These are phyloP conservation scores for Collariella sp. DNA, from an alignment of 495 filamentous ascomycete species.

Conservation along the genomic window DNA sequence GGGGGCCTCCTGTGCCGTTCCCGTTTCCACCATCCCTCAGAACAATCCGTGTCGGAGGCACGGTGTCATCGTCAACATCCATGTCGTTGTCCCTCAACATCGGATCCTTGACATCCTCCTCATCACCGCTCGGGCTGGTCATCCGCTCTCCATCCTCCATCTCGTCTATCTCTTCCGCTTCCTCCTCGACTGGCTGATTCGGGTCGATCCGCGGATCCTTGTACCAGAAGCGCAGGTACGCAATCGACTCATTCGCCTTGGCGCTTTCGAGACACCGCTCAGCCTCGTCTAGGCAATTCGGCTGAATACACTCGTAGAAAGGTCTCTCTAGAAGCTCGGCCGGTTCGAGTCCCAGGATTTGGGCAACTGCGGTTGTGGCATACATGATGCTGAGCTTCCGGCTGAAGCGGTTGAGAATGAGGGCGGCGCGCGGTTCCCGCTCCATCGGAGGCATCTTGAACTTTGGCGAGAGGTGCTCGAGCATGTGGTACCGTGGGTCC, in stretches of 20 bases:
- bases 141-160: slow-evolving; percentile 23
- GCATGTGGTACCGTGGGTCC: slow-evolving; percentile 87
- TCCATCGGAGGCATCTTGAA: slow-evolving; percentile 59
- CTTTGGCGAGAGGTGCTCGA: slow-evolving; percentile 74
- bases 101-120: slow-evolving; percentile 13
- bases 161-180: slow-evolving; percentile 30
- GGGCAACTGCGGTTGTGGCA: slow-evolving; percentile 63
- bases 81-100: slow-evolving; percentile 13
- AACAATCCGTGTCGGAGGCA: background rate
- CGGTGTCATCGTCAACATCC: slow-evolving; percentile 27
- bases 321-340: slow-evolving; percentile 60
- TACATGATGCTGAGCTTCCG: slow-evolving; percentile 80
- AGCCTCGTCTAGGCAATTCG: slow-evolving; percentile 66
- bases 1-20: background rate
- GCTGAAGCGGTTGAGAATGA: slow-evolving; percentile 84
- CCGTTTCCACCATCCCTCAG: background rate
- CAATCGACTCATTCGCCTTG: slow-evolving; percentile 89
- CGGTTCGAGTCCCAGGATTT: slow-evolving; percentile 61
- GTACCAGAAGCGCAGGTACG: slow-evolving; percentile 85
- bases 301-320: slow-evolving; percentile 74
- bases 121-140: slow-evolving; percentile 14
- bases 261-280: slow-evolving; percentile 72
- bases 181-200: slow-evolving; percentile 23
- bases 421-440: slow-evolving; percentile 73
- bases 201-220: slow-evolving; percentile 54